These are phyloP conservation scores for Mortierella alpina DNA, from an alignment of 192 early-diverging fungal species.

Conservation along the genomic window DNA sequence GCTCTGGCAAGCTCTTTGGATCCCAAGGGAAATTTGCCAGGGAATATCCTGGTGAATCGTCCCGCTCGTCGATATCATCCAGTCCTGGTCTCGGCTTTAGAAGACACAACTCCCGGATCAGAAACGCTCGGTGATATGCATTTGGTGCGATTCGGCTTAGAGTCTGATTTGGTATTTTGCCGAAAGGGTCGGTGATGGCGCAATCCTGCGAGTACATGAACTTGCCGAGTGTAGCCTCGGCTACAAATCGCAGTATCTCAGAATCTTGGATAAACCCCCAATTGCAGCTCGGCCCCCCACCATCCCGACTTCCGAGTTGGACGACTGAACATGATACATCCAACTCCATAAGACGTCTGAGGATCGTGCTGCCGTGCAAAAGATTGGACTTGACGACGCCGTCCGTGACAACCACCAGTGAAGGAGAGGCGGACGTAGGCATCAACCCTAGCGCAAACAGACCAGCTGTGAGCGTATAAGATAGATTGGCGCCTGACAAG, in stretches of 20 bases:
- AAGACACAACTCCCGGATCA: conserved; percentile 59
- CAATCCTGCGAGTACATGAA: conserved; percentile 80
- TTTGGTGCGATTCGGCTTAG: conserved; percentile 51
- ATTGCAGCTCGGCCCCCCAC: conserved; percentile 73
- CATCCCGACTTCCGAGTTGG: conserved; percentile 75
- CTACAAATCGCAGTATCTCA: conserved; percentile 76
- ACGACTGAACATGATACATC: conserved; percentile 76
- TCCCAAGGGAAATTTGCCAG: conserved; percentile 75
- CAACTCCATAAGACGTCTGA: conserved; percentile 70
- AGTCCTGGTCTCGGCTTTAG: conserved; percentile 42
- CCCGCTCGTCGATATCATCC: conserved; percentile 36
- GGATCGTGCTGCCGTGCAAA: conserved; percentile 64
- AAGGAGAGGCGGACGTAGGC: conserved; percentile 55
- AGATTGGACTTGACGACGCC: conserved; percentile 82
- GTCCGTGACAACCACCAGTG: conserved; percentile 76
- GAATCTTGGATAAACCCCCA: conserved; percentile 84
- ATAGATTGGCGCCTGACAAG: conserved; percentile 64
- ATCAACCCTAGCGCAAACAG: conserved; percentile 61
- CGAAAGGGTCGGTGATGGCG: conserved; percentile 23
- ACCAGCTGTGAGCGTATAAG: conserved; percentile 68
- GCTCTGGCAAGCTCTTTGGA: conserved; percentile 66
- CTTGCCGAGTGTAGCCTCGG: conserved; percentile 72
- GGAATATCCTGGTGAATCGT: conserved; percentile 38
- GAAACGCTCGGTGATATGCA: conserved; percentile 61
- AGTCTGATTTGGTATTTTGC: background rate